Conservation (phyloP, 768 basidiomycete genomes). For the Lactifluus hygrophoroides region DNA sequence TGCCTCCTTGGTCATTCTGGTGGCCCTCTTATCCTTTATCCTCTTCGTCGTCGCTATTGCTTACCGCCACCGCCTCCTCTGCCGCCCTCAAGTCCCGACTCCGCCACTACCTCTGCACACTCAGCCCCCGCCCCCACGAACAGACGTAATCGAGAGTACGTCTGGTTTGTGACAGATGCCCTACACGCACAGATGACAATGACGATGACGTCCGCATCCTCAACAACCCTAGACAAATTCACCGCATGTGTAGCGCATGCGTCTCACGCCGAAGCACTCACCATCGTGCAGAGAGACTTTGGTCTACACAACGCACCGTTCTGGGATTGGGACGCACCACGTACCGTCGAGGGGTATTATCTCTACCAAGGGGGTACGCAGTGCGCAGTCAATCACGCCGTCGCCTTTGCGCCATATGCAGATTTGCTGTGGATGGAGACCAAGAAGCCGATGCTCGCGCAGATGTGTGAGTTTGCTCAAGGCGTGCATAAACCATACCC, state of each 20-base stretch:
- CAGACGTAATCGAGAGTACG: too few species aligned
- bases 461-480: slow-evolving; percentile 85
- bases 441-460: slow-evolving; percentile 83
- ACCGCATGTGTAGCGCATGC: slow-evolving; percentile 50
- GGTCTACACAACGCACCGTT: slow-evolving; percentile 65
- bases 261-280: slow-evolving; percentile 61
- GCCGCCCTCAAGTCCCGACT: too few species aligned
- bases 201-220: slow-evolving; percentile 38
- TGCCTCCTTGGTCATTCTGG: too few species aligned
- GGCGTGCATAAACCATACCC: slow-evolving; percentile 81
- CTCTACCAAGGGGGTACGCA: slow-evolving; percentile 95
- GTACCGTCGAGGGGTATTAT: slow-evolving; percentile 95
- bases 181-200: slow-evolving; percentile 52
- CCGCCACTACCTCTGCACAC: too few species aligned
- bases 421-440: slow-evolving; percentile 97
- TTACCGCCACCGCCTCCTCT: too few species aligned
- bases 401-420: slow-evolving; percentile 91
- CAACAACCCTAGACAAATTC: slow-evolving; percentile 52
- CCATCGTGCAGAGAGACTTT: slow-evolving; percentile 72
- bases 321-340: slow-evolving; percentile 93
- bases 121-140: too few species aligned
- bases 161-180: too few species aligned
- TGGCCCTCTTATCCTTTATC: too few species aligned
- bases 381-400: slow-evolving; percentile 84
- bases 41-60: too few species aligned